phyloP scores from a whole-genome alignment of 2,329 filamentous ascomycete genomes.

The Pezicula rhizophila region DNA sequence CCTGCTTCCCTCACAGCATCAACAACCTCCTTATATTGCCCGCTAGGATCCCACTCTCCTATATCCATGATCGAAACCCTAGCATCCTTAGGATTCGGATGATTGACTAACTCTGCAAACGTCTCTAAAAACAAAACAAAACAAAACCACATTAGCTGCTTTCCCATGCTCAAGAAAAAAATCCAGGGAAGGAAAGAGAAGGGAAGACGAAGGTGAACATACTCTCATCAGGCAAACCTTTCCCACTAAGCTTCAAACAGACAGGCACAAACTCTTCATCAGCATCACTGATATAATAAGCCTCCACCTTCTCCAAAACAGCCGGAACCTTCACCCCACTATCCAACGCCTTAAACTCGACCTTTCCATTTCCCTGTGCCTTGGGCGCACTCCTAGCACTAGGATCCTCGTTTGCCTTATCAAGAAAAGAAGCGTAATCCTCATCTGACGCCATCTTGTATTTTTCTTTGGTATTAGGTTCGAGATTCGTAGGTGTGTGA shows the following conservation, averaged over 20 bases:
- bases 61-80: slow-evolving; percentile 61
- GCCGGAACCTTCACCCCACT: slow-evolving; percentile 54
- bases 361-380: slow-evolving; percentile 18
- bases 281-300: slow-evolving; percentile 72
- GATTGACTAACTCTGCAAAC: slow-evolving; percentile 62
- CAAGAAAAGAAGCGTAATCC: slow-evolving; percentile 76
- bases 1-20: slow-evolving; percentile 61
- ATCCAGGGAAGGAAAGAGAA: slow-evolving; percentile 6
- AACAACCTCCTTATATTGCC: slow-evolving; percentile 63
- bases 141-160: slow-evolving; percentile 1
- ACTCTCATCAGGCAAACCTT: slow-evolving; percentile 56
- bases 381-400: slow-evolving; percentile 47
- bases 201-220: slow-evolving; percentile 24
- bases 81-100: slow-evolving; percentile 45
- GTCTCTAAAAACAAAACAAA: slow-evolving; percentile 43
- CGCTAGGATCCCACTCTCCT: slow-evolving; percentile 66
- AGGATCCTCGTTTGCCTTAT: slow-evolving; percentile 79
- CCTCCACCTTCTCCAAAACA: slow-evolving; percentile 47
- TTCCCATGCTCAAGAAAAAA: background rate
- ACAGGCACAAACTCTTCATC: slow-evolving; percentile 83
- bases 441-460: slow-evolving; percentile 66
- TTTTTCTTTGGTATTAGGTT: background rate
- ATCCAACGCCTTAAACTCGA: slow-evolving; percentile 47
- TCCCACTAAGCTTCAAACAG: slow-evolving; percentile 53
- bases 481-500: background rate